Evolutionary conservation across 1,139 yeast species (phyloP), one percentile per base, ranked within the genome.

Genomic region (Saccharomyces pastorianus): DNA sequence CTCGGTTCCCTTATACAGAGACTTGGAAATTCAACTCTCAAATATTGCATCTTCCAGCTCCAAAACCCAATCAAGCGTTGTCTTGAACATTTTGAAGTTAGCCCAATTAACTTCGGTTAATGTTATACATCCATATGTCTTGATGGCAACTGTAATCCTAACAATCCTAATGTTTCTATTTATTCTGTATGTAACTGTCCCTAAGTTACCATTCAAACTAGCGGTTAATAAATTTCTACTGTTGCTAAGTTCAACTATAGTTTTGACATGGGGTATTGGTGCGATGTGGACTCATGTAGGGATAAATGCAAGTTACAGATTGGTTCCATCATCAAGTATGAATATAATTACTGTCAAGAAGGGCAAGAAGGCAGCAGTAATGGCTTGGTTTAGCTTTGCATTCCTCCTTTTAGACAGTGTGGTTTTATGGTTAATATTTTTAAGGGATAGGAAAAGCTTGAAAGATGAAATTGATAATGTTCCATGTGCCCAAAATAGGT

Each of bases 231-330:
- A 71, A 51, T 58, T 73, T 2, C 65, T 73, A 8, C 60, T 79
- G 38, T 64, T 70, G 0, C 56, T 79, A 20, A 69, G 79, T 4
- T 69, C 76, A 0, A 54, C 72, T 0, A 66, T 77, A 51, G 71
- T 77, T 27, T 61, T 84, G 9, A 54, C 83, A 3, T 84, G 89
- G 87, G 87, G 88, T 0, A 69, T 84, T 48, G 89, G 89, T 0
- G 76, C 88, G 1, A 82, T 85, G 79, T 77, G 88, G 73, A 78
- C 79, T 51, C 84, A 83, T 59, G 83, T 84, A 50, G 87, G 87
- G 0, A 75, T 77, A 0, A 72, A 71, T 47, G 73, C 85, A 0
- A 76, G 80, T 3, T 61, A 67, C 2, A 62, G 66, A 6, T 64
- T 83, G 50, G 76, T 82, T 1, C 73, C 76, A 1, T 69, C 73